These are phyloP conservation scores for Pisolithus orientalis DNA, from an alignment of 768 basidiomycete genomes.

Conservation along the genomic window DNA sequence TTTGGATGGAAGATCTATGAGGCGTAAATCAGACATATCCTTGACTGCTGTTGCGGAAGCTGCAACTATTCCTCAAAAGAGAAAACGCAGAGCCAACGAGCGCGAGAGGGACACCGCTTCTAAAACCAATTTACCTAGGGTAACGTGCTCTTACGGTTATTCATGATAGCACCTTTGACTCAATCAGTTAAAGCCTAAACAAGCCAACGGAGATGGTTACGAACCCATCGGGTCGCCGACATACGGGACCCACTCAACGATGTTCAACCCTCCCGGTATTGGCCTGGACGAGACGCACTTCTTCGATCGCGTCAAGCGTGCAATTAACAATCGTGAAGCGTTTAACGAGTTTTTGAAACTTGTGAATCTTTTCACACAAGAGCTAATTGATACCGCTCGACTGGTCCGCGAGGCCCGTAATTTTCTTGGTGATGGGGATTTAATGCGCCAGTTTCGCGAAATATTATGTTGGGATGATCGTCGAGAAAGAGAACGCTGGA, in stretches of 20 bases:
- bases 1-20: constrained; percentile 28
- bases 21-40: constrained; percentile 43
- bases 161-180: not conserved
- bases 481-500: constrained; percentile 51
- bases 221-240: constrained; percentile 20
- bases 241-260: constrained; percentile 13
- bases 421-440: constrained; percentile 72
- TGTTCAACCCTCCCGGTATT: constrained; percentile 13
- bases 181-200: constrained; percentile 14
- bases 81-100: constrained; percentile 58
- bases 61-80: constrained; percentile 52
- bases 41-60: constrained; percentile 30
- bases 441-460: constrained; percentile 76
- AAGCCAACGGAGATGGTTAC: constrained; percentile 13
- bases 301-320: constrained; percentile 84
- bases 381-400: constrained; percentile 81
- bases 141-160: constrained; percentile 7
- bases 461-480: constrained; percentile 86
- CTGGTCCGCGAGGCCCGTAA: constrained; percentile 75
- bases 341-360: constrained; percentile 95
- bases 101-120: constrained; percentile 28
- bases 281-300: constrained; percentile 65
- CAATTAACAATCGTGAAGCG: constrained; percentile 64
- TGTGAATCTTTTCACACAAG: constrained; percentile 91
- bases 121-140: constrained; percentile 19